Evolutionary conservation across 805 yeast genomes (phyloP).

Genomic region (Ogataea trehalophila): DNA sequence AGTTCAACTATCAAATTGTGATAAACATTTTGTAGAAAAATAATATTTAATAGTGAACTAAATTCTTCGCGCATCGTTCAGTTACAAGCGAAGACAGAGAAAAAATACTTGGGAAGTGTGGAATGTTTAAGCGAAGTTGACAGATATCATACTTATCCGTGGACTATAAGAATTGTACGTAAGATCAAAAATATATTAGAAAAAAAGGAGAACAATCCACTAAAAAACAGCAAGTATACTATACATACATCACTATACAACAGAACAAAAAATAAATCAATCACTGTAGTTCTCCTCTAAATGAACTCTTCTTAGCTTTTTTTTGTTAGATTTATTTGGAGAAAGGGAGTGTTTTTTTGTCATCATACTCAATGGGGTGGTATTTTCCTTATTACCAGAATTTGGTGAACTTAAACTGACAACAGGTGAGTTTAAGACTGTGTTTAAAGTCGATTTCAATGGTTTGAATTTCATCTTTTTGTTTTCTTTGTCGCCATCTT

Average conservation of each 20-base stretch:
- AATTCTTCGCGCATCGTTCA: no score
- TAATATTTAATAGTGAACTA: no score
- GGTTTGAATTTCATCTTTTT: conserved; percentile 1
- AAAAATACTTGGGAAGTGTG: no score
- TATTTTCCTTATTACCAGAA: conserved; percentile 5
- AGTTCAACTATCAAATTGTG: no score
- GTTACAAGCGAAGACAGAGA: no score
- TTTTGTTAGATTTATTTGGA: conserved; percentile 12
- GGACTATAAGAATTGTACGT: no score
- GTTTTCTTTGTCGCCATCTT: neutral
- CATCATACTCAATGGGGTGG: neutral
- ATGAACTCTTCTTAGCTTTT: conserved; percentile 15
- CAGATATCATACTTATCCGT: no score
- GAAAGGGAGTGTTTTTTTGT: conserved; percentile 13
- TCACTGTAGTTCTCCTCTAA: conserved; percentile 17
- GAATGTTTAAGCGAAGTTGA: no score
- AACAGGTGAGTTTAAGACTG: neutral
- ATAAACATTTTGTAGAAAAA: no score
- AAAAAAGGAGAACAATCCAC: neutral
- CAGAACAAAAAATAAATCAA: conserved; percentile 1
- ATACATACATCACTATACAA: neutral
- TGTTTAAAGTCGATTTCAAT: neutral
- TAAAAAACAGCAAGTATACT: neutral
- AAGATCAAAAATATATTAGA: neutral
- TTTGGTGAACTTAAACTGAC: neutral